Evolutionary conservation across 2,329 filamentous ascomycete species (phyloP), one percentile per base, ranked within the genome.

Genomic region (Curvularia lunata): DNA sequence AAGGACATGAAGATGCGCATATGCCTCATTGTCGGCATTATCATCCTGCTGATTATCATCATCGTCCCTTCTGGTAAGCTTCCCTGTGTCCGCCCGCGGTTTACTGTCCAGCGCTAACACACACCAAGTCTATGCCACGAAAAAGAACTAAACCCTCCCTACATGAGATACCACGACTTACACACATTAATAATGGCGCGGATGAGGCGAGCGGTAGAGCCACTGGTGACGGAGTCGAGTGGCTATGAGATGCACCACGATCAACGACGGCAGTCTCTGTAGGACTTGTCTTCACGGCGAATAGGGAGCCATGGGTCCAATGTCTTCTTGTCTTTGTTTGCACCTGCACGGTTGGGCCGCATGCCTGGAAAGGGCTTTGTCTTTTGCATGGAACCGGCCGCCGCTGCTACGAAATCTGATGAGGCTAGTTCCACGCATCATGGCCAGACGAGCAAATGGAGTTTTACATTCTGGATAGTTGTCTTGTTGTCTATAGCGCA

Each of bases 1-100:
- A 98, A 98, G 86, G 94, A 98, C 76, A 96, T 97, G 92, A 98
- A 98, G 88, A 99, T 99, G 95, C 89, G 95, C 79, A 95, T 97
- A 84, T 98, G 94, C 82, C 84, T 99, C 70, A 90, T 96, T 75
- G 84, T 88, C 58, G 95, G 93, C 73, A 90, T 99, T 79, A 90
- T 98, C 78, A 86, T 98, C 69, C 84, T 99, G 70, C 86, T 99
- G 68, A 82, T 96, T 69, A 86, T 99, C 78, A 98, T 99, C 77
- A 95, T 99, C 75, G 88, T 98, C 69, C 95, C 95, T 66, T 85
- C 90, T 69, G 92, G 94, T 97, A 87, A 75, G 88, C 80, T 30
- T 55, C 32, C 30, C 30, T 23, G 32, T 16, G 21, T 10, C 13
- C n/a, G 12, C 6, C 28, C 18, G 10, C 12, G 3, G 5, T 27